Evolutionary conservation across 306 rosid species (phyloP), one percentile per base, ranked within the genome.

Genomic region (Fagus sylvatica): DNA sequence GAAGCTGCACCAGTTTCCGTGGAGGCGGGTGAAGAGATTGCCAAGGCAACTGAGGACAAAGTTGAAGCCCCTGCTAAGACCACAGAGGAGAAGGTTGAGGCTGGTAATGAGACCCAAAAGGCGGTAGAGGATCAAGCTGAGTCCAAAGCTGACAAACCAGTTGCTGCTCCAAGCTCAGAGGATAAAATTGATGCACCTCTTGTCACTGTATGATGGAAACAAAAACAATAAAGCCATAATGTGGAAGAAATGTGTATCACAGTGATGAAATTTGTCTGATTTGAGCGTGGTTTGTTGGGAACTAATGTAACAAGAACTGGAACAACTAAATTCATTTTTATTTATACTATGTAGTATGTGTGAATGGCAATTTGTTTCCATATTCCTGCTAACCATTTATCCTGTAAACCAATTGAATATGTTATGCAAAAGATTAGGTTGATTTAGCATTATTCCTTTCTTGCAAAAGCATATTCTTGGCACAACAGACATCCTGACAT

Each of bases 101-200:
- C 39, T 57, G 66, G 4, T 1, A 6, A 62, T 59, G 86, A 76
- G 79, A 33, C 60, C 16, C 19, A 74, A n/a, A 56, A 76, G 64
- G 53, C 48, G 55, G 56, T 32, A 33, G 83, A 74, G 55, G 77
- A 33, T 9, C 36, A 78, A 33, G 53, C n/a, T 37, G 78, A 55
- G 34, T 74, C 40, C 6, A n/a, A 36, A 10, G 48, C 73, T 5
- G 39, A 22, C 39, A 28, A 73, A 67, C 56, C 76, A 60, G 69
- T 53, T 28, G 74, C 40, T 15, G 43, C 84, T 32, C 68, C 80
- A 7, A 49, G 17, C 53, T 69, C 83, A 4, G 76, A 71, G 64
- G 79, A 55, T 66, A 78, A 80, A 69, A 78, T 4, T 19, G 75
- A 53, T 64, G 83, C 81, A 53, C 78, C 85, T 77, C 53, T 66